A percentile compares a stretch with the other conserved stretches of the same genome.
Evolutionary conservation across 2,329 filamentous ascomycete genomes (phyloP).

Genomic region (Colletotrichum filicis): DNA sequence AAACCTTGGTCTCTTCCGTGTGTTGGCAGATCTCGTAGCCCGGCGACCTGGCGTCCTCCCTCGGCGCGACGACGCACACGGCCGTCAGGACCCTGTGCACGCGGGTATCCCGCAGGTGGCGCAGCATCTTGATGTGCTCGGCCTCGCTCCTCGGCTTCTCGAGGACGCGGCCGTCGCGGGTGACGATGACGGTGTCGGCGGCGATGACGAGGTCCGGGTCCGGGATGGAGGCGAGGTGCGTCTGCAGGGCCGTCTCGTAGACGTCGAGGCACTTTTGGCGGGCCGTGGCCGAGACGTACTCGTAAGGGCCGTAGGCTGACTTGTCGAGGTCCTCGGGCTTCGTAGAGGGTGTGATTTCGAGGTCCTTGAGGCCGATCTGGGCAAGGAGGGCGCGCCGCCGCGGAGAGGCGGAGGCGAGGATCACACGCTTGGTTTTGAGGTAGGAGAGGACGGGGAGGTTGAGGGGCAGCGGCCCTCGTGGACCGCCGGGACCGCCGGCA

Average conservation of each 20-base stretch:
- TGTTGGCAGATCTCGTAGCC: constrained; percentile 87
- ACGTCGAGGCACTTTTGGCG: constrained; percentile 85
- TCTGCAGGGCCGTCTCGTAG: constrained; percentile 59
- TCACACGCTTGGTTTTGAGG: constrained; percentile 82
- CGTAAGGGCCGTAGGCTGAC: constrained; percentile 76
- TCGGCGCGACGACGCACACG: constrained; percentile 83
- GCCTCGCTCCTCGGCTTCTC: constrained; percentile 89
- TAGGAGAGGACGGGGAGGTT: constrained; percentile 82
- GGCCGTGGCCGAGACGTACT: constrained; percentile 92
- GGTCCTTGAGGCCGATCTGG: constrained; percentile 79
- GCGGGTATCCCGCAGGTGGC: constrained; percentile 79
- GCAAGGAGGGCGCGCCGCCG: constrained; percentile 84
- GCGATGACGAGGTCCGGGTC: constrained; percentile 90
- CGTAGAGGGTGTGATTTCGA: constrained; percentile 87
- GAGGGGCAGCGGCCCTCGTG: constrained; percentile 72
- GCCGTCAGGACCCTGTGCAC: constrained; percentile 88
- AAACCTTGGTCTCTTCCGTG: constrained; percentile 92
- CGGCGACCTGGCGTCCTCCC: constrained; percentile 82
- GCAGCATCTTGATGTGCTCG: constrained; percentile 87
- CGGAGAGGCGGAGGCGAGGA: constrained; percentile 91
- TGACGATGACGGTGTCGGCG: constrained; percentile 91
- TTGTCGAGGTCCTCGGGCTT: constrained; percentile 90
- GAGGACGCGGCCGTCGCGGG: constrained; percentile 78
- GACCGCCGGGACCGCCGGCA: constrained; percentile 44
- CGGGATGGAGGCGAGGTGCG: constrained; percentile 54